Percentiles rank a stretch among this genome's conserved stretches.
Evolutionary conservation across 2,329 filamentous ascomycete species (phyloP).

Genomic region (Chaetomiaceae sp.): DNA sequence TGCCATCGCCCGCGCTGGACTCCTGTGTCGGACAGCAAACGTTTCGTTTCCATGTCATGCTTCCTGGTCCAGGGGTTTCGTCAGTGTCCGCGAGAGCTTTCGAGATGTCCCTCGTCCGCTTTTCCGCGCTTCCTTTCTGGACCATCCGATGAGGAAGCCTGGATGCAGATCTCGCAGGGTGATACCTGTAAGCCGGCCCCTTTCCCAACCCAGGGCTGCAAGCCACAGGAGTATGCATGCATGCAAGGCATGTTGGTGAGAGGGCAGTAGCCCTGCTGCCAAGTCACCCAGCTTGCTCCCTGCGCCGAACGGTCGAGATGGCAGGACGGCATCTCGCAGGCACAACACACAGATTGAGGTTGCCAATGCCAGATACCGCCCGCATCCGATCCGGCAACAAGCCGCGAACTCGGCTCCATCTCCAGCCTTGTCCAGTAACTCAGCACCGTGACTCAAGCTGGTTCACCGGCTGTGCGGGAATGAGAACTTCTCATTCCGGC

Average conservation of each 20-base stretch:
- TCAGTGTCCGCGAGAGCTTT: too few relatives aligned
- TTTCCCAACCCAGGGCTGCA: background rate
- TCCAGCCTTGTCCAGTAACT: background rate
- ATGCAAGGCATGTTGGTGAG: background rate
- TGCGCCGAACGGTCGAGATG: too few relatives aligned
- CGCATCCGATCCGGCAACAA: background rate
- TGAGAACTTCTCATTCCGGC: background rate
- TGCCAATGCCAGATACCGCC: background rate
- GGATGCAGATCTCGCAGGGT: background rate
- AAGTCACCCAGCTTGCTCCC: too few relatives aligned
- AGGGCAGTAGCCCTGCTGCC: too few relatives aligned
- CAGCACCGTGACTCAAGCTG: background rate
- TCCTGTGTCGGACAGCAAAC: conserved; percentile 11
- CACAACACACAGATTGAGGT: background rate
- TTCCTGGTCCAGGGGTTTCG: background rate
- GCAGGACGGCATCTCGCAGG: background rate
- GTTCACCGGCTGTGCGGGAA: background rate
- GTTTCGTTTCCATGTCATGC: conserved; percentile 10
- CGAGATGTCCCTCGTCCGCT: too few relatives aligned
- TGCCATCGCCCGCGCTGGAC: conserved; percentile 25
- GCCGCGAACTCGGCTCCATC: background rate
- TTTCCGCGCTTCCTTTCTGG: background rate
- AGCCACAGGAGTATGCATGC: conserved; percentile 11
- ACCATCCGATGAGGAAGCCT: background rate
- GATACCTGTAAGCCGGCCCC: background rate